Evolutionary conservation across 345 rosid species (phyloP), one percentile per base, ranked within the genome.

Genomic region (Eutrema japonicum): DNA sequence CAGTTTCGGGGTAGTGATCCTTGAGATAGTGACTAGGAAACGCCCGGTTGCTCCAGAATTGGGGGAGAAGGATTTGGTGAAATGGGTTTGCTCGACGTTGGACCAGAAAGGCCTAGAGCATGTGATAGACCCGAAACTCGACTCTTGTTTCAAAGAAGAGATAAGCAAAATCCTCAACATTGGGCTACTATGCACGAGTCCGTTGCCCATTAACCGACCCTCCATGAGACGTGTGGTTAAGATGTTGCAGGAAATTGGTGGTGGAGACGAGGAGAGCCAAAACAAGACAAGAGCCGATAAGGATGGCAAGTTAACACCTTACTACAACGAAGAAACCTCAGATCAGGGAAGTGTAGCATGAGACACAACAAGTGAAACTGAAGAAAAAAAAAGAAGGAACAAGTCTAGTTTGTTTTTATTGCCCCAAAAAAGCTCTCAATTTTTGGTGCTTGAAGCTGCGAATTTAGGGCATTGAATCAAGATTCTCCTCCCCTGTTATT

Each of bases 191-290:
- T 96, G 98, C 79, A 96, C 98, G 0, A 90, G 83, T 70, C 93
- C 97, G 0, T 86, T 92, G 37, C 98, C 99, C 2, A 89, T 92
- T 66, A 92, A 90, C 83, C 97, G 98, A 8, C 99, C 99, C 0
- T 83, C 99, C 0, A 96, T 96, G 99, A 87, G 98, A 71, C 85
- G 98, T 68, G 97, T 96, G 45, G 97, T 92, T 48, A 96, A 92
- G 77, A 64, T 89, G 86, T 77, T 96, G 79, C 99, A 85, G 64
- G 99, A 90, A 82, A 79, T 84, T 8, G 84, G 89, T 1, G 79
- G 81, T 1, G 89, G 85, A 13, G 84, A 77, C 33, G 80, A 52
- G 0, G 83, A 74, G 64, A 67, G 76, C 16, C 70, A 38, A 22
- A 79, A 77, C 75, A 61, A 61, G 56, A 71, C 14, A 2, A 58